Base-by-base conservation (phyloP, 495 filamentous ascomycete species). In the Hyaloscypha finlandica region DNA sequence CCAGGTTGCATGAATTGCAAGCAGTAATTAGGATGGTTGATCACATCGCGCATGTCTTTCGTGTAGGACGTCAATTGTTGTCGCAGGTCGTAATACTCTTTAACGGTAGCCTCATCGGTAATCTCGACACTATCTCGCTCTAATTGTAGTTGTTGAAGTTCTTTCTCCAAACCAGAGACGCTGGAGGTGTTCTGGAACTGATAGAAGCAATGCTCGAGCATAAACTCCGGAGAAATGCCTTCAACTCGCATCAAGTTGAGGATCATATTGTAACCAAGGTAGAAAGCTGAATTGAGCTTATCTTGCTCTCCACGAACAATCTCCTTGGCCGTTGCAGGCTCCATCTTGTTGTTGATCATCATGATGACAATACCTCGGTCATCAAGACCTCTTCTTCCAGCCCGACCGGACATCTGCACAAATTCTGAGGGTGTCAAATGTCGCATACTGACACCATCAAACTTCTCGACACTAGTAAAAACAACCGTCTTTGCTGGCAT, bases 401-500 rank as follows among this genome's bases (percentile, higher is more conserved):
- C 95, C 75, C 95, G 89, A 65, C 95, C 95, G 31, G 95, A 96
- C 95, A 99, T 99, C 74, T 99, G 95, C 64, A 98, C 90, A 77
- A 97, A 99, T 71, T 99, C 95, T 22, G 94, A 97, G 2, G 95
- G 92, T 0, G 92, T 96, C 32, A 99, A 84, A 82, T 93, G 96
- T 67, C 95, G 85, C 61, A 85, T 84, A 42, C 83, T 81, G n/a
- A 85, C 85, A 32, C 95, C 95, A 76, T 99, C 95, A 69, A 91
- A 99, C 75, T 99, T 99, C 6, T 90, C 89, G 22, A 99, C 93
- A 73, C 89, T 93, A 0, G 96, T 98, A 77, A 99, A 99, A 52
- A 99, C 94, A 19, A 99, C 95, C 8, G 95, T 99, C 79, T 97
- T 97, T 32, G 96, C 95, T 70, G 95, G 95, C 95, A 99, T 99